Evolutionary conservation across 2,329 filamentous ascomycete species (phyloP).

Genomic region (Claviceps maximensis): DNA sequence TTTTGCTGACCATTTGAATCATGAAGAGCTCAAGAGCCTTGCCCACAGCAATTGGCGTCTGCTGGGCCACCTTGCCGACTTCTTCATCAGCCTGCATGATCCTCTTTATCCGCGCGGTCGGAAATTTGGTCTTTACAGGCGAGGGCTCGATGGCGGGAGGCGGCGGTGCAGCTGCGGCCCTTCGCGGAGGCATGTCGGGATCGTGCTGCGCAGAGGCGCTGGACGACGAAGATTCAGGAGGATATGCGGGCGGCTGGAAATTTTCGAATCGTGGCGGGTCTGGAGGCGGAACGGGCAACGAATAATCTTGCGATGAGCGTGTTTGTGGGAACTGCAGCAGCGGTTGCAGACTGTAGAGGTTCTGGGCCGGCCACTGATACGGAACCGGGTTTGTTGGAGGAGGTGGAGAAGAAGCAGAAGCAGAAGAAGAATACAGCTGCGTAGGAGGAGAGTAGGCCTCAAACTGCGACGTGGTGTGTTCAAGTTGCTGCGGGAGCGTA

Average conservation of each 20-base stretch:
- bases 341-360: conserved; percentile 8
- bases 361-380: conserved; percentile 7
- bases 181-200: conserved; percentile 22
- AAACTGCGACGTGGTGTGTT: conserved; percentile 13
- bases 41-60: conserved; percentile 88
- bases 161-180: conserved; percentile 17
- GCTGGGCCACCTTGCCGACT: conserved; percentile 94
- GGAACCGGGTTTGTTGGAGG: conserved; percentile 9
- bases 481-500: conserved; percentile 11
- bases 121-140: conserved; percentile 87
- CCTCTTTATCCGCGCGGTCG: conserved; percentile 91
- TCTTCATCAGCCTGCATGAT: conserved; percentile 99
- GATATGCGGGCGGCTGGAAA: conserved; percentile 2
- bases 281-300: conserved; percentile 2
- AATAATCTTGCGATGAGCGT: background rate
- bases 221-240: background rate
- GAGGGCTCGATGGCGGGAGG: conserved; percentile 41
- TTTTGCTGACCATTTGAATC: conserved; percentile 83
- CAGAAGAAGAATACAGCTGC: conserved; percentile 9
- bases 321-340: conserved; percentile 7
- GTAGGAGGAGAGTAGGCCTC: conserved; percentile 12
- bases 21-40: conserved; percentile 97
- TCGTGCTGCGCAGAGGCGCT: conserved; percentile 4
- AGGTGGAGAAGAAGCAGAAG: conserved; percentile 4
- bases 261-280: conserved; percentile 1